Evolutionary conservation across 2,329 filamentous ascomycete genomes (phyloP), one percentile per base, ranked within the genome.

Genomic region (Arthroderma uncinatum): DNA sequence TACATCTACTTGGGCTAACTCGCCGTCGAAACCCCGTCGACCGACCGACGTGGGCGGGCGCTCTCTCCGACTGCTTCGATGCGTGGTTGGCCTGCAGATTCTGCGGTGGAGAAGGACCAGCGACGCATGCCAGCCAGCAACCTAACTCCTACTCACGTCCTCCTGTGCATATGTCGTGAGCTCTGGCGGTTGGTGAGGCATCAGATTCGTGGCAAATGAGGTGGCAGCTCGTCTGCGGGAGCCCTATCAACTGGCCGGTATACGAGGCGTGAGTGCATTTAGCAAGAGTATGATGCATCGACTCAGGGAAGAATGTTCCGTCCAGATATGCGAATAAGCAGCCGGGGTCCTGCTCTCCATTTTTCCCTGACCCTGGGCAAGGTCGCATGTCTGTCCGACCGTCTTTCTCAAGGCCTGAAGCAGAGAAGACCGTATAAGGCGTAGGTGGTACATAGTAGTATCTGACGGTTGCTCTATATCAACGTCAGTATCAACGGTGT

Each of bases 191-290:
- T 42, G 19, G 39, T 42, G 39, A 23, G 39, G n/a, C 39, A 23
- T 42, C 44, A 48, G 44, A n/a, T 48, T 48, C 44, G 44, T 48
- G 44, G 44, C 44, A 48, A 48, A 25, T 48, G 21, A n/a, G 44
- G 44, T n/a, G 44, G 44, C 21, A n/a, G 44, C 44, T 19, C 8
- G n/a, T 19, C 39, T 42, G 19, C 23, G 6, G 39, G 16, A n/a
- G 16, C 39, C 16, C 16, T 33, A 33, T 33, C 30, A 9, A 42
- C 39, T n/a, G 39, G 10, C 39, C 39, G n/a, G 23, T 42, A 42
- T 42, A 42, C 39, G 39, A 42, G 39, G 8, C n/a, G n/a, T 10
- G 4, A 23, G 9, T 23, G n/a, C 19, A 42, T 19, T 19, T 19
- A 19, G 23, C n/a, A 21, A 19, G 21, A 9, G 39, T 42, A n/a